phyloP scores from a whole-genome alignment of 164 flowering plant species.

The Annona cherimola region DNA sequence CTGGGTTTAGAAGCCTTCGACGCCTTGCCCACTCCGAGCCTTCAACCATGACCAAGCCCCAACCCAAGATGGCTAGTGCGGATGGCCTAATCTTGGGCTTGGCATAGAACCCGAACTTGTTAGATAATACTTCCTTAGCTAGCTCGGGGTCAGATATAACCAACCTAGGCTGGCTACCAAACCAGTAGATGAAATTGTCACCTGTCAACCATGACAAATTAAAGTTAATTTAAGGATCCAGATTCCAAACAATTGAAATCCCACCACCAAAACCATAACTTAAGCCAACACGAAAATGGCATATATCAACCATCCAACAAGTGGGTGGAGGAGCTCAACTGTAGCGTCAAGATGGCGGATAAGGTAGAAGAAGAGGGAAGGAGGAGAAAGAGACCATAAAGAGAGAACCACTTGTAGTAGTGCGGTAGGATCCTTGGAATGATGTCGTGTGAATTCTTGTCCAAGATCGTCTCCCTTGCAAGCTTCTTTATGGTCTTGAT shows the following conservation, averaged over 20 bases:
- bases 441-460: neutral
- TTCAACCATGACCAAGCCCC: slow-evolving; percentile 15
- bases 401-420: slow-evolving; percentile 1
- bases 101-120: slow-evolving; percentile 25
- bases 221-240: neutral
- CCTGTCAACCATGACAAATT: slow-evolving; percentile 15
- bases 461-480: neutral
- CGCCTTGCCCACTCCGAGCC: slow-evolving; percentile 32
- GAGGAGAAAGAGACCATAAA: neutral
- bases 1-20: slow-evolving; percentile 24
- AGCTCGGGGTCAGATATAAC: slow-evolving; percentile 21
- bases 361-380: neutral
- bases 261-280: neutral
- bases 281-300: neutral
- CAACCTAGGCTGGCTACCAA: slow-evolving; percentile 25
- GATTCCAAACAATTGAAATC: neutral
- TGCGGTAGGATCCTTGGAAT: slow-evolving; percentile 4
- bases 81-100: slow-evolving; percentile 15
- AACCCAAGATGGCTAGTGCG: slow-evolving; percentile 16
- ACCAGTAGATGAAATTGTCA: slow-evolving; percentile 29
- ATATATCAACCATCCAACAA: neutral
- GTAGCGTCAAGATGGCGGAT: neutral
- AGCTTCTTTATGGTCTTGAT: neutral
- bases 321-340: neutral
- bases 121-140: slow-evolving; percentile 27